These are phyloP conservation scores for Xylaria sp. DNA, from an alignment of 2,329 filamentous ascomycete species.

Conservation along the genomic window DNA sequence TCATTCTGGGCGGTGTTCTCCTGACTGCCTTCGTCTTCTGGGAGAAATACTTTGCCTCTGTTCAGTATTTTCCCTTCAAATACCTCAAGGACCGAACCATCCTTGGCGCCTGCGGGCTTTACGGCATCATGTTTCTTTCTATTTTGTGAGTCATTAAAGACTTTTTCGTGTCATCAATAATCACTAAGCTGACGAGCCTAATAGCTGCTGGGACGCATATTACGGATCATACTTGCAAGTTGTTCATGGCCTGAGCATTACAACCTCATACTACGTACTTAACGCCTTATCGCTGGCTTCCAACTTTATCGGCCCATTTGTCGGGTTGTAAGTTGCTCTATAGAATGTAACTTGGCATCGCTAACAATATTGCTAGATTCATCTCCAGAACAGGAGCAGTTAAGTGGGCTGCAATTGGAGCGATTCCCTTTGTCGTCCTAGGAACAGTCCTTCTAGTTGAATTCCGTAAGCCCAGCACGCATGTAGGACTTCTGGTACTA, in stretches of 20 bases:
- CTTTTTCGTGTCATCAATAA: background rate
- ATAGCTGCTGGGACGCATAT: slow-evolving; percentile 25
- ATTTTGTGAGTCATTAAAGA: slow-evolving; percentile 12
- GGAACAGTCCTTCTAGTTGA: slow-evolving; percentile 18
- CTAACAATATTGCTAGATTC: slow-evolving; percentile 5
- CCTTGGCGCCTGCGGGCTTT: slow-evolving; percentile 14
- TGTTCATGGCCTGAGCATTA: slow-evolving; percentile 21
- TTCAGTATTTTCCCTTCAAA: slow-evolving; percentile 26
- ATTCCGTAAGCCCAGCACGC: slow-evolving; percentile 14
- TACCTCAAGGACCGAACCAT: slow-evolving; percentile 24
- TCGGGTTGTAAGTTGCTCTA: slow-evolving; percentile 12
- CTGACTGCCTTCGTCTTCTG: slow-evolving; percentile 14
- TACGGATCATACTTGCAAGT: slow-evolving; percentile 24
- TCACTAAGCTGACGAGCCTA: background rate
- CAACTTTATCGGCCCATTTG: slow-evolving; percentile 18
- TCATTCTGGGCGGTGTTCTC: slow-evolving; percentile 5
- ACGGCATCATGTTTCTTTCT: slow-evolving; percentile 23
- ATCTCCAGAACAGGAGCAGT: slow-evolving; percentile 17
- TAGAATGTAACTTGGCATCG: background rate
- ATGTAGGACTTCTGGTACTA: slow-evolving; percentile 17
- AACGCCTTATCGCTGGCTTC: slow-evolving; percentile 20
- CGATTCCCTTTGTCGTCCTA: slow-evolving; percentile 16
- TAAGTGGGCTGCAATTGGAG: slow-evolving; percentile 21
- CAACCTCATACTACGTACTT: slow-evolving; percentile 16
- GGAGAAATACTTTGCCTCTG: slow-evolving; percentile 23